A percentile compares a stretch with the other conserved stretches of the same genome.
phyloP scores from a whole-genome alignment of 2,329 filamentous ascomycete genomes.

The Aspergillus uvarum region DNA sequence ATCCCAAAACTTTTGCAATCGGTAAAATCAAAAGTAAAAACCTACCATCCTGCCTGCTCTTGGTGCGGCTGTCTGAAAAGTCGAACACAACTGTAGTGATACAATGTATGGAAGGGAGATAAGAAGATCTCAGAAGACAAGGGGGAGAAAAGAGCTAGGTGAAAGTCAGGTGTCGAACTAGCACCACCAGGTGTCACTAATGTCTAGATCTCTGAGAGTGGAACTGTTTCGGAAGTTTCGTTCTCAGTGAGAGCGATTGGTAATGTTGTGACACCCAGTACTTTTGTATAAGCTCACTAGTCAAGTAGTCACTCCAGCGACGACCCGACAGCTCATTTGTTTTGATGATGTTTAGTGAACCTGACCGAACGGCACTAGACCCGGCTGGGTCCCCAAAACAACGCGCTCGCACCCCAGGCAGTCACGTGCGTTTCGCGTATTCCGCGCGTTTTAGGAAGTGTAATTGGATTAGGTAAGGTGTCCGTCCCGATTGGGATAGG shows the following conservation, averaged over 20 bases:
- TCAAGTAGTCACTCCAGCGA: neutral
- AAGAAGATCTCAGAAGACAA: neutral
- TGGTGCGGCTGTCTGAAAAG: neutral
- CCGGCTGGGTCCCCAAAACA: constrained; percentile 5
- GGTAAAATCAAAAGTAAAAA: neutral
- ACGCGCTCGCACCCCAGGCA: neutral
- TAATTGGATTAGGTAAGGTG: constrained; percentile 11
- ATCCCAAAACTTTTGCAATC: neutral
- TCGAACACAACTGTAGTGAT: neutral
- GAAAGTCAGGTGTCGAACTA: neutral
- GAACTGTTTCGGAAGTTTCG: no score
- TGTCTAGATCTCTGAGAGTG: neutral
- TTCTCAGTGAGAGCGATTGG: neutral
- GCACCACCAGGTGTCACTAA: neutral
- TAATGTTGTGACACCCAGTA: neutral
- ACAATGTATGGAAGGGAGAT: neutral
- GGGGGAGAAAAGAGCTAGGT: neutral
- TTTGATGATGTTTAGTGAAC: constrained; percentile 20
- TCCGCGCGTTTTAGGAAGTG: constrained; percentile 26
- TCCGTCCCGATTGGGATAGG: neutral
- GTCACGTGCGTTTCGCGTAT: constrained; percentile 21
- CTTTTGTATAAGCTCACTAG: neutral
- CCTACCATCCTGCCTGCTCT: neutral
- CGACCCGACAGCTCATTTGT: constrained; percentile 13
- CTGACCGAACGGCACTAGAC: constrained; percentile 15